A percentile compares a stretch with the other conserved stretches of the same genome.
phyloP scores from a whole-genome alignment of 2,329 filamentous ascomycete species.

The Aureobasidium musti region DNA sequence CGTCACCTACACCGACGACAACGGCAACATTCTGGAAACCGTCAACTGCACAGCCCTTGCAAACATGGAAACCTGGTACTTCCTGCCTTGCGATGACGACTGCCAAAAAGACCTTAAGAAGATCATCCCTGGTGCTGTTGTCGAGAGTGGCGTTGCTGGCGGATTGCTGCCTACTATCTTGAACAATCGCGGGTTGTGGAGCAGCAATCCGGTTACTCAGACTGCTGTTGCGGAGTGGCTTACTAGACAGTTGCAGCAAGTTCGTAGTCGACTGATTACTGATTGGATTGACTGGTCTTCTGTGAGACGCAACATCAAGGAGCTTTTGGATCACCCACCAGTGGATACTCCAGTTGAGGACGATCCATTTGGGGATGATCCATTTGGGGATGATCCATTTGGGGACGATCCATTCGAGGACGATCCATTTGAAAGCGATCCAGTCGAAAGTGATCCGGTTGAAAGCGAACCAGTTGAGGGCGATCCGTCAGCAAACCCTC shows the following conservation, averaged over 20 bases:
- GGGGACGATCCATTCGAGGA: too few species aligned
- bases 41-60: constrained; percentile 1
- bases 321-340: not conserved
- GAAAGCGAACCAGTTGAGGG: too few species aligned
- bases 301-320: not conserved
- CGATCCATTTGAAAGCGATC: too few species aligned
- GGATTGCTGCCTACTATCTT: not conserved
- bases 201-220: not conserved
- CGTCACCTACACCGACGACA: not conserved
- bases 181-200: not conserved
- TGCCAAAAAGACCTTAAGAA: not conserved
- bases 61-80: not conserved
- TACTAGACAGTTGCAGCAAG: not conserved
- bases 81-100: not conserved
- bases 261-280: not conserved
- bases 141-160: not conserved
- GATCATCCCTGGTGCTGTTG: not conserved
- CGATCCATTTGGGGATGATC: too few species aligned
- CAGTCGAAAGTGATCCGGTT: too few species aligned
- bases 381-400: too few species aligned
- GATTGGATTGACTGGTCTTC: not conserved
- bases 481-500: too few species aligned
- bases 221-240: not conserved
- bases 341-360: not conserved
- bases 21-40: not conserved